Evolutionary conservation across 352 stramenopile species (phyloP), one percentile per base, ranked within the genome.

Genomic region (Blastocystis sp.): DNA sequence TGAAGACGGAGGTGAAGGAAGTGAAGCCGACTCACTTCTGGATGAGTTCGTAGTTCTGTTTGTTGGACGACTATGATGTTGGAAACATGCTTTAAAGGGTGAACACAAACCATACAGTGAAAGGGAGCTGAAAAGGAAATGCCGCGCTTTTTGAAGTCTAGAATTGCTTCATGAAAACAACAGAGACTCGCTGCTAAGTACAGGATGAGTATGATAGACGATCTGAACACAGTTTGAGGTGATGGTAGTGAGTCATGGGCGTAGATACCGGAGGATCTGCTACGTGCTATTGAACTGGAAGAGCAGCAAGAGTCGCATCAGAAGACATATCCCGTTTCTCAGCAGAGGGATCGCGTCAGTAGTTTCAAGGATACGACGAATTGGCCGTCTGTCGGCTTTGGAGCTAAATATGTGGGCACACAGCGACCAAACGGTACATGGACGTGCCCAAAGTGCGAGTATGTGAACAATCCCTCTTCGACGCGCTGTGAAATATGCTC

Each of bases 21-120:
- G 71, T 81, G 40, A 60, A 63, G n/a, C 71, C 48, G 21, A 60
- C 43, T 45, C 54, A 81, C 48, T 81, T 81, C 52, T 81, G 71
- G 71, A 81, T 63, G 71, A 81, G 71, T 65, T 45, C 71, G n/a
- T 81, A 69, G 52, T 19, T n/a, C 28, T 81, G 71, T 81, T 81
- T 81, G 71, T 81, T 81, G 57, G 34, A 69, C 62, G 40, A 1
- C 1, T 34, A 34, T 34, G 28, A 34, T 34, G 28, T 34, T 34
- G 28, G 28, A 34, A 34, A 34, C 28, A 34, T 34, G 28, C 28
- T 34, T 34, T 34, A 34, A 34, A 34, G 28, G 28, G 28, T 34
- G 28, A 34, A 34, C 0, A 34, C 28, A 34, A 34, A 34, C 28
- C 28, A 34, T 34, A 34, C 28, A 34, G 28, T 34, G 28, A 34